Conservation (phyloP, 352 stramenopile genomes). For the Phytophthora palmivora region DNA sequence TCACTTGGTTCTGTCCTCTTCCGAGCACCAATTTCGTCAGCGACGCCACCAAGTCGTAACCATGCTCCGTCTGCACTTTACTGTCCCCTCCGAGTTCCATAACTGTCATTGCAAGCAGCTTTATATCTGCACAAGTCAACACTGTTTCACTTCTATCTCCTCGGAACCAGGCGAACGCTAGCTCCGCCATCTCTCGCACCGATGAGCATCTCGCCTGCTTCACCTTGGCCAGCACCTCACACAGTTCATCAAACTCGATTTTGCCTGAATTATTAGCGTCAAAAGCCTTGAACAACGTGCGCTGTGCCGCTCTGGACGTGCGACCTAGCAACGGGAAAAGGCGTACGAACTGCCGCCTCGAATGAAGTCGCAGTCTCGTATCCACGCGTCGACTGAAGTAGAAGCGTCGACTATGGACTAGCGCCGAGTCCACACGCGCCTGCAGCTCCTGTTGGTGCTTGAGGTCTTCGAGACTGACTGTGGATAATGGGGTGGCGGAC, state of each 20-base stretch:
- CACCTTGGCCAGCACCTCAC: constrained; percentile 59
- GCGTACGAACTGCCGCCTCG: constrained; percentile 52
- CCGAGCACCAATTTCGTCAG: constrained; percentile 32
- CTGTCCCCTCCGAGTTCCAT: constrained; percentile 24
- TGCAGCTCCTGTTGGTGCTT: constrained; percentile 26
- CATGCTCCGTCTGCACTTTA: constrained; percentile 28
- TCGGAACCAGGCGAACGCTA: constrained; percentile 73
- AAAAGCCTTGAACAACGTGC: constrained; percentile 56
- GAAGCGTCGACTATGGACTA: constrained; percentile 43
- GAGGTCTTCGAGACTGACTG: constrained; percentile 21
- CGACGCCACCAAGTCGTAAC: constrained; percentile 32
- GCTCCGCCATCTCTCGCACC: constrained; percentile 46
- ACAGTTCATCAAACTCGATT: constrained; percentile 74
- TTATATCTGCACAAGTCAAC: constrained; percentile 42
- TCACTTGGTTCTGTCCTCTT: constrained; percentile 25
- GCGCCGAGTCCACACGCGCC: constrained; percentile 37
- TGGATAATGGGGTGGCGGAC: constrained; percentile 21
- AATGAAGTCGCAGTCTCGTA: constrained; percentile 47
- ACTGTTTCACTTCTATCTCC: constrained; percentile 28
- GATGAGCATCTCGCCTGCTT: constrained; percentile 26
- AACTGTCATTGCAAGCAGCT: constrained; percentile 46
- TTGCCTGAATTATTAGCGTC: constrained; percentile 49
- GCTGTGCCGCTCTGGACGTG: constrained; percentile 41
- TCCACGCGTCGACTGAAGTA: constrained; percentile 56
- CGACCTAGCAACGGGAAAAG: constrained; percentile 61